A percentile compares a stretch with the other conserved stretches of the same genome.
These are phyloP conservation scores for Phialophora chinensis DNA, from an alignment of 2,329 filamentous ascomycete genomes.

Conservation along the genomic window DNA sequence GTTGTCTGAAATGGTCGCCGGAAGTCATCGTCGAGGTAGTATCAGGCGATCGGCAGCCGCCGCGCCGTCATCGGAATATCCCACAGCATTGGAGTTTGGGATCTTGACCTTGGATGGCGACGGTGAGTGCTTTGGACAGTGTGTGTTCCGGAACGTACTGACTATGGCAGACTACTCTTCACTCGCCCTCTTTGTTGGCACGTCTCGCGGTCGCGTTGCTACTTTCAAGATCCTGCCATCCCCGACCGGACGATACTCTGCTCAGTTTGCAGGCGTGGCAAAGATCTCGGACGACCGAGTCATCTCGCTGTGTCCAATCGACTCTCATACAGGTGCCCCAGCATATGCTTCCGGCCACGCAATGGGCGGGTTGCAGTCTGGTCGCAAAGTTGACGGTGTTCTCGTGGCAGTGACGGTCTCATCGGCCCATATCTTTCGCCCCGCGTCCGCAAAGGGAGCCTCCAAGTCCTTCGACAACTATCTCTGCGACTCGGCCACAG, in stretches of 20 bases:
- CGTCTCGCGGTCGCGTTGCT: constrained; percentile 78
- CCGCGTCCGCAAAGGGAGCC: constrained; percentile 84
- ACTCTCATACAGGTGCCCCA: constrained; percentile 75
- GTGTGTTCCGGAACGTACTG: constrained; percentile 38
- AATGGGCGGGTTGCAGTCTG: constrained; percentile 77
- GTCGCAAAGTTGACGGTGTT: constrained; percentile 76
- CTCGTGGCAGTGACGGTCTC: constrained; percentile 76
- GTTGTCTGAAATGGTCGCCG: constrained; percentile 76
- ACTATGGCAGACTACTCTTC: constrained; percentile 75
- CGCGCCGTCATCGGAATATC: constrained; percentile 69
- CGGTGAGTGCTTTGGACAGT: constrained; percentile 49
- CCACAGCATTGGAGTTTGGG: constrained; percentile 84
- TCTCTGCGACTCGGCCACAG: constrained; percentile 78
- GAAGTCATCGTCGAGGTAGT: constrained; percentile 75
- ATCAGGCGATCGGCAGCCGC: constrained; percentile 55
- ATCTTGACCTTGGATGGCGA: constrained; percentile 94
- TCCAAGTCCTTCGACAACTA: constrained; percentile 85
- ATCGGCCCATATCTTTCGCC: constrained; percentile 86
- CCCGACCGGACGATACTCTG: constrained; percentile 70
- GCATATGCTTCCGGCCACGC: constrained; percentile 76
- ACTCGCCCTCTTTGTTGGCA: constrained; percentile 90
- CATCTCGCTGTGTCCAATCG: constrained; percentile 78
- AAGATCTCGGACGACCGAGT: constrained; percentile 69
- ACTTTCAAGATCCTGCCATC: constrained; percentile 91
- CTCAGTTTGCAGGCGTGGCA: constrained; percentile 71